Conservation (phyloP, 257 asterid species). For the Capsicum pubescens region DNA sequence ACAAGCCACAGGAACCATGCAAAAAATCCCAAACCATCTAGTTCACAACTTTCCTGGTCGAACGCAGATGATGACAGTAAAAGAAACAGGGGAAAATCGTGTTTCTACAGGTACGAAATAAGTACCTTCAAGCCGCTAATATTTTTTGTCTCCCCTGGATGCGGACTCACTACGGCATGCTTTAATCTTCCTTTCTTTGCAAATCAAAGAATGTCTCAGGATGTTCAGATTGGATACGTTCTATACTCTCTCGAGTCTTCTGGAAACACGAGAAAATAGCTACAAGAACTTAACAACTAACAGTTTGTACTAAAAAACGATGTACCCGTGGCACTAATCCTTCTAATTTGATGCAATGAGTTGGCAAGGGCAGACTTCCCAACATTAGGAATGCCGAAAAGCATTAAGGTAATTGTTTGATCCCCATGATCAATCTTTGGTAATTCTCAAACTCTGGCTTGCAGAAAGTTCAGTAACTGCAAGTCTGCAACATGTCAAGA, state of each 20-base stretch:
- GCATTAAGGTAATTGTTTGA: constrained; percentile 66
- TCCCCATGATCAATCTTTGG: constrained; percentile 41
- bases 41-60: not conserved
- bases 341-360: constrained; percentile 87
- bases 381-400: constrained; percentile 89
- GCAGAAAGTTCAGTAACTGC: constrained; percentile 80
- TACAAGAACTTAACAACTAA: constrained; percentile 17
- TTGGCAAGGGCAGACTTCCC: constrained; percentile 98
- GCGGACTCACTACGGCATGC: constrained; percentile 72
- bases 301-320: constrained; percentile 23
- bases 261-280: not conserved
- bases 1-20: not conserved
- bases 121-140: constrained; percentile 87
- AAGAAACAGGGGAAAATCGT: too few relatives aligned
- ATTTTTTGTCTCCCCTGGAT: constrained; percentile 82
- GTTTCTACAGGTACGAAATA: not conserved
- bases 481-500: constrained; percentile 25
- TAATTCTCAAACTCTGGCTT: constrained; percentile 79
- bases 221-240: constrained; percentile 30
- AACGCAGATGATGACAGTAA: too few relatives aligned
- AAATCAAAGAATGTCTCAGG: constrained; percentile 32
- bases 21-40: not conserved
- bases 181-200: constrained; percentile 88
- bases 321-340: constrained; percentile 88
- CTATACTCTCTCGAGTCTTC: not conserved